These are phyloP conservation scores for Hura crepitans DNA, from an alignment of 441 rosid genomes.

Conservation along the genomic window DNA sequence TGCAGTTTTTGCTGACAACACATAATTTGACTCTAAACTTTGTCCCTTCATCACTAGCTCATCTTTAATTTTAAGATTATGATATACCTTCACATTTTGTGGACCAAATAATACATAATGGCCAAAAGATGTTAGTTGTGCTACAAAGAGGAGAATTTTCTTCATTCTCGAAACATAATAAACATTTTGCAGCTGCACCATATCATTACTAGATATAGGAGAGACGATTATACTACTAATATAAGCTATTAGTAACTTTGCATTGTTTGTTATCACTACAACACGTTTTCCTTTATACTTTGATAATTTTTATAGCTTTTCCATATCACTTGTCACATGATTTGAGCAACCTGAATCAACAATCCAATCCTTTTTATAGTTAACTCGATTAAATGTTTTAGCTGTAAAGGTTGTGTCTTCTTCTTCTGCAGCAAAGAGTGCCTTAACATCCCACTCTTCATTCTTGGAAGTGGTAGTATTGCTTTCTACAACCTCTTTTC, in stretches of 20 bases:
- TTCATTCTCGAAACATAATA: too few relatives aligned
- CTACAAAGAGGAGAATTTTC: neutral
- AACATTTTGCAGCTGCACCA: too few relatives aligned
- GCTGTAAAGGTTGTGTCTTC: neutral
- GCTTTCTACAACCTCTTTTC: neutral
- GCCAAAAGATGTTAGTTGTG: neutral
- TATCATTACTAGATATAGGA: too few relatives aligned
- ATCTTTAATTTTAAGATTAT: too few relatives aligned
- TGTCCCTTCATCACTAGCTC: too few relatives aligned
- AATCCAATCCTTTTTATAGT: neutral
- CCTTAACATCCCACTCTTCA: neutral
- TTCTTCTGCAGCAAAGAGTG: neutral
- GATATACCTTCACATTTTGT: neutral
- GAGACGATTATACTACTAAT: neutral
- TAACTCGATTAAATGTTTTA: neutral
- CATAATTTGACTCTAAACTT: too few relatives aligned
- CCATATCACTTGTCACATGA: neutral
- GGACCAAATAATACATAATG: conserved; percentile 7
- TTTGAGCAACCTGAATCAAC: neutral
- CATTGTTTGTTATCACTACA: neutral
- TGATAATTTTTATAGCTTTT: neutral
- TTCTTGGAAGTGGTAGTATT: neutral
- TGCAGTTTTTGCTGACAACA: too few relatives aligned
- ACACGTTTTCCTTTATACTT: neutral
- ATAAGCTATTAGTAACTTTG: neutral